phyloP scores from a whole-genome alignment of 1,139 yeast species.

The Zygoascus hellenicus region DNA sequence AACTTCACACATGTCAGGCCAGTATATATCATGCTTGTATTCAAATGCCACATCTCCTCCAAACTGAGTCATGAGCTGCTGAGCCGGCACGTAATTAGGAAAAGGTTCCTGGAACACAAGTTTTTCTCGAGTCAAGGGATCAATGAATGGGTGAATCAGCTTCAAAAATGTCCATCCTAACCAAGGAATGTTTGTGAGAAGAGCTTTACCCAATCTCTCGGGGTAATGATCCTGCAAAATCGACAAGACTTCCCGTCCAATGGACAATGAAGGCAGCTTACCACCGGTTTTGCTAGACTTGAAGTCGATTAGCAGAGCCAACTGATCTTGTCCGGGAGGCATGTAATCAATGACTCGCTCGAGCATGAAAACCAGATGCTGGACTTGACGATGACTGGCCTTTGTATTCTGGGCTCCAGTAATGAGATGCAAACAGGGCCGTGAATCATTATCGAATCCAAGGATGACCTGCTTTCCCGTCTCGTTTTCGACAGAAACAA shows the following conservation, averaged over 20 bases:
- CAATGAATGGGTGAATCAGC: conserved; percentile 88
- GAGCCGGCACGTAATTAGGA: conserved; percentile 68
- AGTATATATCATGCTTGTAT: conserved; percentile 71
- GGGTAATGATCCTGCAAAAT: conserved; percentile 94
- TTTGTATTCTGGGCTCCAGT: conserved; percentile 94
- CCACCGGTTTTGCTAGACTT: conserved; percentile 58
- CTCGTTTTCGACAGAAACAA: conserved; percentile 64
- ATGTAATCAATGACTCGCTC: conserved; percentile 86
- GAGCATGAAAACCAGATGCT: conserved; percentile 84
- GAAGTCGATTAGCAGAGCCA: conserved; percentile 85
- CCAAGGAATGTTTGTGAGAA: conserved; percentile 89
- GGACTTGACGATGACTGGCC: conserved; percentile 80
- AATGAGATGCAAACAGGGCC: conserved; percentile 85
- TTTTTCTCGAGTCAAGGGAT: conserved; percentile 89
- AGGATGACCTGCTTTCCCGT: conserved; percentile 86
- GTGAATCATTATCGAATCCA: conserved; percentile 80
- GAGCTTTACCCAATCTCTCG: conserved; percentile 86
- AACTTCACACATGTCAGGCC: conserved; percentile 64
- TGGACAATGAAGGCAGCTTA: conserved; percentile 79
- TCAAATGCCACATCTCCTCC: conserved; percentile 82
- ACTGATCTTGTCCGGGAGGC: conserved; percentile 94
- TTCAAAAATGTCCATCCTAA: conserved; percentile 85
- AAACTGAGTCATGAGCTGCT: conserved; percentile 76
- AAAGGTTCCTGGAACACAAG: conserved; percentile 87
- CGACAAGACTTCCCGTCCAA: conserved; percentile 74